Evolutionary conservation across 192 early-diverging fungal genomes (phyloP).

Genomic region (Backusella mclennaniae): DNA sequence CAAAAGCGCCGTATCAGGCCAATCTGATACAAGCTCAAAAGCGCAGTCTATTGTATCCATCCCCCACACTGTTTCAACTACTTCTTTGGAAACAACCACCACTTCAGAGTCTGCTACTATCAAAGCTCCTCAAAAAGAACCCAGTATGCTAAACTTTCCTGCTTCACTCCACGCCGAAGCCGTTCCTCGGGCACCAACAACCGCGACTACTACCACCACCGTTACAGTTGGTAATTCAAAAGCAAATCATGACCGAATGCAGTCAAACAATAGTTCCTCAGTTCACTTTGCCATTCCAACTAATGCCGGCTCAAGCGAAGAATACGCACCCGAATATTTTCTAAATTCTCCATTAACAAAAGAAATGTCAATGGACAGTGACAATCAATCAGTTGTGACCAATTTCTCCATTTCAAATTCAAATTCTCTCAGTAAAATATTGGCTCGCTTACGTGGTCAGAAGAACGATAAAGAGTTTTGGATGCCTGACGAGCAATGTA

Average conservation of each 20-base stretch:
- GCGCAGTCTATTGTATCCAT: conserved; percentile 9
- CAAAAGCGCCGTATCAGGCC: conserved; percentile 42
- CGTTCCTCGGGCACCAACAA: conserved; percentile 1
- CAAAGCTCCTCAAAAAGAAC: not conserved
- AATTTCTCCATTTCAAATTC: conserved; percentile 42
- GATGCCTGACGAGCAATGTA: conserved; percentile 83
- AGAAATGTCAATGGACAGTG: conserved; percentile 39
- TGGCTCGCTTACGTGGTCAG: conserved; percentile 53
- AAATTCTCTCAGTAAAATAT: conserved; percentile 48
- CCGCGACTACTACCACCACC: conserved; percentile 2
- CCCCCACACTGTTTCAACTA: conserved; percentile 1
- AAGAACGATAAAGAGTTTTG: conserved; percentile 64
- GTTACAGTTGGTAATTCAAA: conserved; percentile 13
- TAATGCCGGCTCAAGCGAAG: not conserved
- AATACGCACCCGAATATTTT: not conserved
- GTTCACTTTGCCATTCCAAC: not conserved
- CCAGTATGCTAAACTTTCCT: not conserved
- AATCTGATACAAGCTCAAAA: not conserved
- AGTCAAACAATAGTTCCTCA: not conserved
- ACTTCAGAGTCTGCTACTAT: not conserved
- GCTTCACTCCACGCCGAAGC: not conserved
- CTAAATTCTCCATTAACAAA: conserved; percentile 20
- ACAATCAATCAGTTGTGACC: conserved; percentile 44
- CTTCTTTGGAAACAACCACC: not conserved
- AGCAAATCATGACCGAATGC: not conserved